Percentiles rank a stretch among this genome's conserved stretches.
phyloP scores from a whole-genome alignment of 129 eudicot species.

The Helianthus tuberosus region DNA sequence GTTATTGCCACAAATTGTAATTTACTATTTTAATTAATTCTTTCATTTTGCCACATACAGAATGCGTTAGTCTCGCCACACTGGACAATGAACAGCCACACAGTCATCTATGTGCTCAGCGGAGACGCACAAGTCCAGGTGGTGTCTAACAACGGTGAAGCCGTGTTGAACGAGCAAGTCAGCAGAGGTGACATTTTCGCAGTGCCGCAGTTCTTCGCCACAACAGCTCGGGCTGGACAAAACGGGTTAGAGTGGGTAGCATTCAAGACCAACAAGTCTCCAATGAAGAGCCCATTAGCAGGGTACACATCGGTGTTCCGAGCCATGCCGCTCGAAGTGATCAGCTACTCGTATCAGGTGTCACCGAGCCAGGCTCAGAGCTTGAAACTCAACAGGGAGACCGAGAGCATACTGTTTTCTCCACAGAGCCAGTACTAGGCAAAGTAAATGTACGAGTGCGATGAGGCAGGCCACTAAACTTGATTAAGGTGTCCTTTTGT shows the following conservation, averaged over 20 bases:
- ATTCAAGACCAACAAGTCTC: conserved; percentile 65
- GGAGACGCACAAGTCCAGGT: conserved; percentile 63
- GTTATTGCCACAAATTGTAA: too few species aligned
- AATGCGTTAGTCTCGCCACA: conserved; percentile 56
- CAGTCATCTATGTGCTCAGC: conserved; percentile 47
- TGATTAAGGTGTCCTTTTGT: neutral
- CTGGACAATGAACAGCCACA: conserved; percentile 64
- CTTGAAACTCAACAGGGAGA: conserved; percentile 54
- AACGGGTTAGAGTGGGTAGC: conserved; percentile 70
- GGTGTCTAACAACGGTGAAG: conserved; percentile 51
- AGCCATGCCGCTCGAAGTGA: conserved; percentile 66
- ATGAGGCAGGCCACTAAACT: conserved; percentile 9
- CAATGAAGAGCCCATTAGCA: conserved; percentile 57
- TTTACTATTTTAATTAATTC: too few species aligned
- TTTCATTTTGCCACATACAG: conserved; percentile 11
- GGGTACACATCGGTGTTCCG: conserved; percentile 79
- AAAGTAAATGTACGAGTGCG: neutral
- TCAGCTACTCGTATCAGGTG: conserved; percentile 48
- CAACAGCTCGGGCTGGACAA: conserved; percentile 47
- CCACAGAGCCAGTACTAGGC: conserved; percentile 21
- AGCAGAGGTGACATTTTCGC: conserved; percentile 62
- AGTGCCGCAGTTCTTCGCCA: conserved; percentile 65
- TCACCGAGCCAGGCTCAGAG: conserved; percentile 61
- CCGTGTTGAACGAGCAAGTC: conserved; percentile 58
- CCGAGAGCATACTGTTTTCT: conserved; percentile 53